phyloP scores from a whole-genome alignment of 257 asterid genomes.

The Scutellaria barbata region DNA sequence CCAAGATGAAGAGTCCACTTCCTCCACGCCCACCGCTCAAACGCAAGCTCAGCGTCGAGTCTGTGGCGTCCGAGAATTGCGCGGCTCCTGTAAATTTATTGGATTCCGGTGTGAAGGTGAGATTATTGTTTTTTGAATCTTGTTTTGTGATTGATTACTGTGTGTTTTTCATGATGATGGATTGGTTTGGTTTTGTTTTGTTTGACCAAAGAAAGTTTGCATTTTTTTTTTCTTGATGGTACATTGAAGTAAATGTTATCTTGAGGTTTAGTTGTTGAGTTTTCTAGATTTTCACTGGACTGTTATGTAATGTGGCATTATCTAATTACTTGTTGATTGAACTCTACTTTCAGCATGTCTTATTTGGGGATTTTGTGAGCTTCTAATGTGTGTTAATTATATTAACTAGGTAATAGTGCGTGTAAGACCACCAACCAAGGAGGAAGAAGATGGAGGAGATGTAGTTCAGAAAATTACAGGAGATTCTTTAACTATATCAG shows the following conservation, averaged over 20 bases:
- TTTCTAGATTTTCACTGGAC: background rate
- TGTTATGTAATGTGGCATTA: background rate
- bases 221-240: slow-evolving; percentile 2
- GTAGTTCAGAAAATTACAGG: slow-evolving; percentile 65
- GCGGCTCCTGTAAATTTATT: slow-evolving; percentile 38
- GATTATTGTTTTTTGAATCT: background rate
- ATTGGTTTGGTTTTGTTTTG: slow-evolving; percentile 11
- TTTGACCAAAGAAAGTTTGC: slow-evolving; percentile 11
- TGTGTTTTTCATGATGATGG: background rate
- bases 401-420: slow-evolving; percentile 78
- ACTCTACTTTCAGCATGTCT: slow-evolving; percentile 5
- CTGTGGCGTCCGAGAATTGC: slow-evolving; percentile 49
- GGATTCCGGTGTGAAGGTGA: slow-evolving; percentile 87
- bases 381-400: slow-evolving; percentile 20
- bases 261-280: slow-evolving; percentile 13
- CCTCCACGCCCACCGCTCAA: slow-evolving; percentile 93
- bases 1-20: slow-evolving; percentile 75
- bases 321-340: background rate
- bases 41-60: slow-evolving; percentile 79
- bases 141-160: background rate
- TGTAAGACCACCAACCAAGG: slow-evolving; percentile 82
- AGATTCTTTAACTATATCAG: slow-evolving; percentile 77
- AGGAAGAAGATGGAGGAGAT: slow-evolving; percentile 75
- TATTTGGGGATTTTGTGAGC: slow-evolving; percentile 20
- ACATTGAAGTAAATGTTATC: background rate